Base-by-base conservation (phyloP, 2,329 filamentous ascomycete genomes). In the Amphichorda felina region DNA sequence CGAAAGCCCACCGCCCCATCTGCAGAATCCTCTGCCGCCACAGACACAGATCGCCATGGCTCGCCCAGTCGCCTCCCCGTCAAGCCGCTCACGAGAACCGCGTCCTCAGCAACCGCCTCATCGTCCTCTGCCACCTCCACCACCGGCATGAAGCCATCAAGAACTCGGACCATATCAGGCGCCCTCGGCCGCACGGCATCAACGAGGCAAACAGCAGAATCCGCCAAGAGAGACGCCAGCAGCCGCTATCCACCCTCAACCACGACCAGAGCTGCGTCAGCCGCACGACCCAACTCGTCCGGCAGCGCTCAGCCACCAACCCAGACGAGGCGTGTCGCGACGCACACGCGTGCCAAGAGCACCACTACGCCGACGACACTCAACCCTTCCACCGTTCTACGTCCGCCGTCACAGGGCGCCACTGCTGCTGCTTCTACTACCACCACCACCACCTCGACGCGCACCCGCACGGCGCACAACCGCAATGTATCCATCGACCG, bases 21-120 rank as follows among this genome's bases (percentile, higher is more conserved):
- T 16, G 36, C 40, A 29, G 38, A 32, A 40, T 42, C 15, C 35
- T 40, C 38, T 30, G 30, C 34, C 38, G 21, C 40, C 21, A 22
- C 43, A 13, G 45, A 47, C 24, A 19, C 45, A 7, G 50, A 52
- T 27, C 55, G 61, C 38, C 61, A 50, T 43, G 47, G 43, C 14
- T 72, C 68, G 8, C 67, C 69, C 2, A 72, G 63, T 46, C 61
- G 68, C 27, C 54, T 72, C 22, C 68, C 68, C 27, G 49, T 65
- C 43, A 70, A 67, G 46, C 64, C 63, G 22, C 43, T 49, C 33
- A 50, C 55, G 17, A 51, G 59, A 28, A 52, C 53, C 15, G 44
- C 51, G 27, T 55, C 57, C 9, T 42, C 51, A 7, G 45, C 45
- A 25, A 34, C 22, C 6, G 14, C 32, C 10, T n/a, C 36, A 28